Conservation (phyloP, 805 yeast genomes). For the Nakazawaea sp. region DNA sequence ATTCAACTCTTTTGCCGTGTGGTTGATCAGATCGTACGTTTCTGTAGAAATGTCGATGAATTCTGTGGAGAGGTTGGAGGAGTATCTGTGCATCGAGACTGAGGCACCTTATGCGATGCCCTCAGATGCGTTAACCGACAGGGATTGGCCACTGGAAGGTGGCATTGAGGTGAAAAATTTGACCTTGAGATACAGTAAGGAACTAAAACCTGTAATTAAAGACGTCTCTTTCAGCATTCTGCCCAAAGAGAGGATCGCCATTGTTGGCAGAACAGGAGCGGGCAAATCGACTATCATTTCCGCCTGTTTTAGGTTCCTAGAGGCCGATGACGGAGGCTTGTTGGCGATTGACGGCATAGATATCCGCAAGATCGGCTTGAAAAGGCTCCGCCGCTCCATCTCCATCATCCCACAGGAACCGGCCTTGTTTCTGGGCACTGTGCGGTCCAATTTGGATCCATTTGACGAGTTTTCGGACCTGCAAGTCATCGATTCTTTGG, state of each 20-base stretch:
- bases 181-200: slow-evolving; percentile 66
- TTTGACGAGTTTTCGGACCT: slow-evolving; percentile 35
- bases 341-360: slow-evolving; percentile 57
- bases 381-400: slow-evolving; percentile 57
- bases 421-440: slow-evolving; percentile 43
- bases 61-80: slow-evolving; percentile 82
- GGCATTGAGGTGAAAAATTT: slow-evolving; percentile 51
- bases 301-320: slow-evolving; percentile 70
- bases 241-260: slow-evolving; percentile 72
- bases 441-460: slow-evolving; percentile 49
- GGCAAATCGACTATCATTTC: slow-evolving; percentile 73
- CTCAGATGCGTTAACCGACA: slow-evolving; percentile 6
- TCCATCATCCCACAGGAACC: slow-evolving; percentile 82
- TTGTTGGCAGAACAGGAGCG: slow-evolving; percentile 88
- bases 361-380: slow-evolving; percentile 52
- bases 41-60: slow-evolving; percentile 90
- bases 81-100: slow-evolving; percentile 57
- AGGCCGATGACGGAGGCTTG: slow-evolving; percentile 47
- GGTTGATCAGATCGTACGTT: slow-evolving; percentile 92
- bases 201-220: slow-evolving; percentile 61
- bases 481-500: slow-evolving; percentile 41
- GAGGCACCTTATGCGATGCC: slow-evolving; percentile 57
- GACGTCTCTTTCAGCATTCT: slow-evolving; percentile 48
- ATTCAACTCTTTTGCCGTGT: slow-evolving; percentile 76
- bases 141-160: slow-evolving; percentile 58